Evolutionary conservation across 1,284 basidiomycete species (phyloP), one percentile per base, ranked within the genome.

Genomic region (Puccinia polysora): DNA sequence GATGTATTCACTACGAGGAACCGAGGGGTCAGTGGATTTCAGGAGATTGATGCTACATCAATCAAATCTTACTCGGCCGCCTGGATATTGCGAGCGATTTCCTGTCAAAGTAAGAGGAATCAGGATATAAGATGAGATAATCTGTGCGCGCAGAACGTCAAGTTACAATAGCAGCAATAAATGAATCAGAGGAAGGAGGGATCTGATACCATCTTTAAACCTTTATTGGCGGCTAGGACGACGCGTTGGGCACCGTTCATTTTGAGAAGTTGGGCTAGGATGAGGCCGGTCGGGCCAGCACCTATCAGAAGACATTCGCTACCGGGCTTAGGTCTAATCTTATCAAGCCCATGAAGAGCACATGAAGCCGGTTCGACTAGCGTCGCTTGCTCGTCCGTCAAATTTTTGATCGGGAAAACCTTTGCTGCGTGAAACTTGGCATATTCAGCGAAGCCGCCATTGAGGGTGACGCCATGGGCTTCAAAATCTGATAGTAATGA

Each of bases 381-480:
- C 3, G 89, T 91, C 0, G 90, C 88, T 77, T 92, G 89, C 80
- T 90, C 88, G 77, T 92, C 89, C n/a, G 86, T 84, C 53, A 92
- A 83, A 80, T 91, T 91, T 77, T 87, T 80, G 78, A 92, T 88
- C 81, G 88, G 88, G 84, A 88, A 92, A 34, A 90, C 83, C 79
- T 91, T 91, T 78, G 86, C 84, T 63, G 81, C 80, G 69, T 83
- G 79, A 78, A 63, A 73, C 47, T 58, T 53, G 73, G 45, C 34
- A 81, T 91, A 91, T 79, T 90, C 89, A 49, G 89, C 88, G 78
- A 93, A 92, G n/a, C 89, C 90, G 73, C 90, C 90, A 73, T 87
- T 85, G 74, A 84, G 79, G 58, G 86, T 88, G 58, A 91, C 88
- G 62, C 90, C 90, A 15, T 87, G 83, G 36, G 87, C 85, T 65